These are phyloP conservation scores for Salvia hispanica DNA, from an alignment of 257 asterid species.

Conservation along the genomic window DNA sequence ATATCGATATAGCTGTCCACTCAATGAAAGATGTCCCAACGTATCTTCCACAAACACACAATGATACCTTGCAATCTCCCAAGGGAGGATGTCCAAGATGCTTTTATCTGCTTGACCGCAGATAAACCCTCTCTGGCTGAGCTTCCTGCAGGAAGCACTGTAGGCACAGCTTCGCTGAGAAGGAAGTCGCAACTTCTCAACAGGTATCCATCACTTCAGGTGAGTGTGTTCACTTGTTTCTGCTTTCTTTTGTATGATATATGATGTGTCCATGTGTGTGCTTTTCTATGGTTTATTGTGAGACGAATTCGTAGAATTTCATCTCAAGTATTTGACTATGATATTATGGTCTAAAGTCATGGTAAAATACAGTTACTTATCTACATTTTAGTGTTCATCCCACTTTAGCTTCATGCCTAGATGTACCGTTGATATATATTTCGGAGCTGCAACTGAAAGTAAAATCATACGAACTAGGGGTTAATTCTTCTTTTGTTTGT, in stretches of 20 bases:
- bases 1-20: slow-evolving; percentile 95
- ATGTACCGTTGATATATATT: background rate
- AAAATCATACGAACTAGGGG: no score
- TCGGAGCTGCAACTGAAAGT: background rate
- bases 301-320: no score
- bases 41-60: slow-evolving; percentile 78
- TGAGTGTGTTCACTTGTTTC: slow-evolving; percentile 31
- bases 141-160: slow-evolving; percentile 79
- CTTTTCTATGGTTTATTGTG: no score
- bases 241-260: slow-evolving; percentile 4
- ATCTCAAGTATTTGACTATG: no score
- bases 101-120: slow-evolving; percentile 79
- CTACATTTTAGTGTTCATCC: background rate
- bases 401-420: background rate
- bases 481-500: no score
- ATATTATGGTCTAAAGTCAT: no score
- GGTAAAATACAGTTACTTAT: no score
- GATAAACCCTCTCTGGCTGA: slow-evolving; percentile 77
- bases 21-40: slow-evolving; percentile 99
- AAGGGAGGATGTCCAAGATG: slow-evolving; percentile 96
- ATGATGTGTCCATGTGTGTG: background rate
- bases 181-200: slow-evolving; percentile 95
- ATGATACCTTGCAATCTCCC: slow-evolving; percentile 94
- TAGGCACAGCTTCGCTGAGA: slow-evolving; percentile 95
- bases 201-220: slow-evolving; percentile 75